Percentiles rank a stretch among this genome's conserved stretches.
Conservation (phyloP, 176 grass and related monocot species). For the Saccharum spontaneum region DNA sequence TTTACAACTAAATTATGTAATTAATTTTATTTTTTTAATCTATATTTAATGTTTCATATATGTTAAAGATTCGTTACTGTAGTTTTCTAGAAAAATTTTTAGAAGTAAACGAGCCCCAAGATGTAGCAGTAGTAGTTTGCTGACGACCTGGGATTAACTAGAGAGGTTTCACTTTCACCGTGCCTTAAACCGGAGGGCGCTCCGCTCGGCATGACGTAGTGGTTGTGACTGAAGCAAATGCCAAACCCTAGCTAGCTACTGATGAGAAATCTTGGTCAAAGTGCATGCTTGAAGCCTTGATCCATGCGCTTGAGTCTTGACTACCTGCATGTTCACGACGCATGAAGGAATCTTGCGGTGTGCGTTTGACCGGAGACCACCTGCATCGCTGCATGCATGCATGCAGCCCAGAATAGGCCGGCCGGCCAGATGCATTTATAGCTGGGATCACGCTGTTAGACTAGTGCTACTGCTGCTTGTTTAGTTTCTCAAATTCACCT, state of each 20-base stretch:
- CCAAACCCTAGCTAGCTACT: neutral
- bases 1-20: no score
- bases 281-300: slow-evolving; percentile 10
- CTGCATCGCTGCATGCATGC: neutral
- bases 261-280: no score
- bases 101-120: no score
- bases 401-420: neutral
- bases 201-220: neutral
- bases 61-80: no score
- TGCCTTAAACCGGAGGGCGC: neutral
- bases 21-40: no score
- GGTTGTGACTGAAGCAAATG: neutral
- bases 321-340: slow-evolving; percentile 16
- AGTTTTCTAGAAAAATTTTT: no score
- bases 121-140: neutral
- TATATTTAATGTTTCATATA: no score
- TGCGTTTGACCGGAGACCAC: slow-evolving; percentile 30
- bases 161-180: slow-evolving; percentile 13
- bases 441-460: neutral
- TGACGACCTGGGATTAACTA: no score
- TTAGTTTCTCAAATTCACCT: no score
- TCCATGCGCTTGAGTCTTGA: slow-evolving; percentile 28
- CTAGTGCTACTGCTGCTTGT: no score
- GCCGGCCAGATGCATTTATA: neutral
- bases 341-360: neutral